Conservation (phyloP, 306 rosid genomes). For the Potentilla sterilis region DNA sequence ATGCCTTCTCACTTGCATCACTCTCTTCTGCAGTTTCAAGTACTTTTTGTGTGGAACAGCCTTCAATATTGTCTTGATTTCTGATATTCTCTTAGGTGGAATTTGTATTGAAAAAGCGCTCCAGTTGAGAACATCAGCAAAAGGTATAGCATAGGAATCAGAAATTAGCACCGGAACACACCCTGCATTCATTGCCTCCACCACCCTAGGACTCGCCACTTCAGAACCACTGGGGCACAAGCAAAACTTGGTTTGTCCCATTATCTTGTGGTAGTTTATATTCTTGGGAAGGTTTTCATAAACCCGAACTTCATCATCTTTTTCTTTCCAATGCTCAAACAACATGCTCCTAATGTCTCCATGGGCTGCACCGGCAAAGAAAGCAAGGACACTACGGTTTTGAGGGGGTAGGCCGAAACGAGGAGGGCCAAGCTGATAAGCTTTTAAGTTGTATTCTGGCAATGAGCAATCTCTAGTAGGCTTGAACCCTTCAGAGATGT, state of each 20-base stretch:
- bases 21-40: conserved; percentile 34
- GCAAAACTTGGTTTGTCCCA: conserved; percentile 38
- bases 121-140: conserved; percentile 43
- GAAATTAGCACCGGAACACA: conserved; percentile 43
- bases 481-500: conserved; percentile 21
- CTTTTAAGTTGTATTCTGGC: conserved; percentile 17
- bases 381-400: conserved; percentile 13
- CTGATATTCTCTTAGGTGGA: conserved; percentile 25
- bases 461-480: conserved; percentile 9
- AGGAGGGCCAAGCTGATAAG: background rate
- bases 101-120: conserved; percentile 31
- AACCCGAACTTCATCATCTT: conserved; percentile 29
- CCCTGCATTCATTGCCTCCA: conserved; percentile 42
- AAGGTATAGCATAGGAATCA: conserved; percentile 22
- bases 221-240: conserved; percentile 48
- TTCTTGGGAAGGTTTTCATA: conserved; percentile 29
- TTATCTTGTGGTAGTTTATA: conserved; percentile 26
- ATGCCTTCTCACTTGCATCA: conserved; percentile 34
- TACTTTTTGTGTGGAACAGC: conserved; percentile 22
- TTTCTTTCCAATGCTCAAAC: conserved; percentile 31
- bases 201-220: conserved; percentile 45
- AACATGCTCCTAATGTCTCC: conserved; percentile 26
- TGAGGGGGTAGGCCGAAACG: background rate
- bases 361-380: conserved; percentile 17
- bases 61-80: conserved; percentile 30